Evolutionary conservation across 2,329 filamentous ascomycete genomes (phyloP), one percentile per base, ranked within the genome.

Genomic region (Aureobasidium sp.): DNA sequence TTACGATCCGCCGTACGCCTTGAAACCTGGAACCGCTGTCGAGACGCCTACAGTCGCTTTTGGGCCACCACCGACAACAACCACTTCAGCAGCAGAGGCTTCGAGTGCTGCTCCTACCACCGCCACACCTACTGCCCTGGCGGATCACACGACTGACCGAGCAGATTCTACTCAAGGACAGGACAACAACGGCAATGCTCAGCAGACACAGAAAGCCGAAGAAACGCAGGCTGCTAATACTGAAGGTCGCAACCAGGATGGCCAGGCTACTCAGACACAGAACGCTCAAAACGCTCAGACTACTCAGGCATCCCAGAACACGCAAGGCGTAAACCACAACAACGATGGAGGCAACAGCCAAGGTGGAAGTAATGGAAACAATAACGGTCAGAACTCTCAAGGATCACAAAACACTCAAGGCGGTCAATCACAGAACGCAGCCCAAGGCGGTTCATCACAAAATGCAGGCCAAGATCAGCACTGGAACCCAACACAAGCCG

Each of bases 1-100:
- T 12, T 70, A 69, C 62, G 70, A 71, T 63, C 68, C 68, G 6
- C 68, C 68, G 17, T 53, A 68, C 11, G 67, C 67, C 1, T 51
- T 70, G 49, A 64, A 65, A n/a, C 56, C 66, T 45, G 63, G 48
- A 25, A 58, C n/a, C 4, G 61, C 62, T 17, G 65, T 58, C 22
- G 67, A 63, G 11, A 29, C 15, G 12, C 62, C 66, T 17, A 68
- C 66, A 25, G 53, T 65, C 12, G 63, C 67, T 1, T 57, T 29
- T 20, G 57, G 44, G 5, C 42, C 41, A 15, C 14, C n/a, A 31
- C 8, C 34, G 14, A 42, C 25, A 14, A 48, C 34, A 15, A 48
- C 59, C 12, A 53, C 60, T 7, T 45, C 48, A 22, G 66, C 66
- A 11, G 60, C 49, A 36, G 63, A 65, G 36, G 64, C 59, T 22